These are phyloP conservation scores for Exutisphaerella laricina DNA, from an alignment of 2,329 filamentous ascomycete genomes.

Conservation along the genomic window DNA sequence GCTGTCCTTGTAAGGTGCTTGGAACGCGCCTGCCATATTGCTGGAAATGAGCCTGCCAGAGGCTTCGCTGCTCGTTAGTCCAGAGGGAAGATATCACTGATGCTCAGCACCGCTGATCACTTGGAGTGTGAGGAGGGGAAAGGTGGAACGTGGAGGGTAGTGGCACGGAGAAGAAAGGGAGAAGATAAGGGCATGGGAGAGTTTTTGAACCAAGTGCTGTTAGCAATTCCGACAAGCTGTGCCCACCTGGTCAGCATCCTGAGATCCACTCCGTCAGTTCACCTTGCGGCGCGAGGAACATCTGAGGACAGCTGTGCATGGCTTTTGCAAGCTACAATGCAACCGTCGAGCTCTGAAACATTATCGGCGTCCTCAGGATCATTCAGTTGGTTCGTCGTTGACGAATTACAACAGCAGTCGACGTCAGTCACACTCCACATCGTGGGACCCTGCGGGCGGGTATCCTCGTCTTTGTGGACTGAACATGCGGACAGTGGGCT, in stretches of 20 bases:
- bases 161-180: not conserved
- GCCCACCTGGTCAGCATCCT: conserved; percentile 3
- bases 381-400: not conserved
- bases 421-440: conserved; percentile 4
- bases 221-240: conserved; percentile 2
- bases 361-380: not conserved
- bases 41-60: conserved; percentile 7
- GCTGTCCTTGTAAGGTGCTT: conserved; percentile 19
- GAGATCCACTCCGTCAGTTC: conserved; percentile 9
- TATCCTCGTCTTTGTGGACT: conserved; percentile 1
- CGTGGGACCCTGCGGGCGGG: not conserved
- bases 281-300: not conserved
- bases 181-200: not conserved
- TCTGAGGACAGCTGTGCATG: not conserved
- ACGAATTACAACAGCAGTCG: not conserved
- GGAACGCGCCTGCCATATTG: conserved; percentile 12
- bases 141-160: conserved; percentile 9
- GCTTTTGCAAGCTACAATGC: not conserved
- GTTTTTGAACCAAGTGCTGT: conserved; percentile 1
- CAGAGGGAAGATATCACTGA: not conserved
- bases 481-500: not conserved
- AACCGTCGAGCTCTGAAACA: not conserved
- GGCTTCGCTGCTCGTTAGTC: conserved; percentile 1
- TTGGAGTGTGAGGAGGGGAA: conserved; percentile 5
- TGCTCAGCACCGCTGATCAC: conserved; percentile 9